Evolutionary conservation across 106 monocot genomes (phyloP).

Genomic region (Posidonia australis): DNA sequence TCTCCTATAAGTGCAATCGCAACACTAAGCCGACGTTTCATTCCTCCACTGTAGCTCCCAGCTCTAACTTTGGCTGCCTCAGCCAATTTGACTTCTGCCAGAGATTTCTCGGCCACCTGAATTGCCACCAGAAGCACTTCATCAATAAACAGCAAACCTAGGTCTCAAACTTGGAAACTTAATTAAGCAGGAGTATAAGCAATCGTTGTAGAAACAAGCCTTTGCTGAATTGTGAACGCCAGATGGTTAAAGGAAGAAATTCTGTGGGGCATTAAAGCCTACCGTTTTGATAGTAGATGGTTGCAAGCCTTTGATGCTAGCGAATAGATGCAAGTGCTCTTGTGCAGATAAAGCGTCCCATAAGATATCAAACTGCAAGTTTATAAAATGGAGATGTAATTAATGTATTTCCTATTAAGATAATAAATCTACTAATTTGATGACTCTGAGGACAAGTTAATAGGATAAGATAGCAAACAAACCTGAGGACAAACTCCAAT

Average conservation of each 20-base stretch:
- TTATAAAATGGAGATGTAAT: neutral
- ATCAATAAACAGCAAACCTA: neutral
- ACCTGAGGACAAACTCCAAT: constrained; percentile 98
- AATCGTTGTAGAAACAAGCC: neutral
- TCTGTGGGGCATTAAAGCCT: neutral
- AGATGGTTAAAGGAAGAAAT: no score
- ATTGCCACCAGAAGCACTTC: neutral
- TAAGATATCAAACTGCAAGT: constrained; percentile 76
- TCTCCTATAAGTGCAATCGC: constrained; percentile 87
- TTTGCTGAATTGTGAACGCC: neutral
- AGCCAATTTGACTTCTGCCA: constrained; percentile 75
- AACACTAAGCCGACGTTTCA: constrained; percentile 89
- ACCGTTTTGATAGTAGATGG: constrained; percentile 68
- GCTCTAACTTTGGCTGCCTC: constrained; percentile 58
- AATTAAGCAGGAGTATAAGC: no score
- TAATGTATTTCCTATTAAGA: neutral
- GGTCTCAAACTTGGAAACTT: no score
- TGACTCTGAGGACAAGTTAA: neutral
- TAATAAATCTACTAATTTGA: neutral
- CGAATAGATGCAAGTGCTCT: constrained; percentile 79
- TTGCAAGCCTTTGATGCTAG: constrained; percentile 79
- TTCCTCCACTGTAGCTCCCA: constrained; percentile 91
- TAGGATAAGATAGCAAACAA: constrained; percentile 4
- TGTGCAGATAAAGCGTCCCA: constrained; percentile 83
- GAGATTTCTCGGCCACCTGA: constrained; percentile 66